Percentiles rank a stretch among this genome's conserved stretches.
Evolutionary conservation across 139 green algal species (phyloP).

Genomic region (Nannochloris sp.): DNA sequence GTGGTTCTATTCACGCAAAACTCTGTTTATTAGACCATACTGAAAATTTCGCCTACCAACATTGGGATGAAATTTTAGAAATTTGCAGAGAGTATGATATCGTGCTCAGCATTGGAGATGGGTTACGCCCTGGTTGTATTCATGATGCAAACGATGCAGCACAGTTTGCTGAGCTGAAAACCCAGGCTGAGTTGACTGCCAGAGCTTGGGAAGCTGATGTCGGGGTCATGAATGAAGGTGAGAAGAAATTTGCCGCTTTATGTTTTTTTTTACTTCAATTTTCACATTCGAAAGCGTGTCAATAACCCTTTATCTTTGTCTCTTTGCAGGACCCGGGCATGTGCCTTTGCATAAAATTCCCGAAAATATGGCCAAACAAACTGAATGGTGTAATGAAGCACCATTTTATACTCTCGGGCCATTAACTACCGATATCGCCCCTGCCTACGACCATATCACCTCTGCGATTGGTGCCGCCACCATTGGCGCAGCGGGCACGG

Average conservation of each 20-base stretch:
- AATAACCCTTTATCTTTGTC: too few species aligned
- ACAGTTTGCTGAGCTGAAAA: slow-evolving; percentile 94
- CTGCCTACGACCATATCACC: slow-evolving; percentile 97
- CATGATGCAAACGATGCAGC: slow-evolving; percentile 91
- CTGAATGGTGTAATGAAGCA: slow-evolving; percentile 84
- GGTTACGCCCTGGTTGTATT: slow-evolving; percentile 83
- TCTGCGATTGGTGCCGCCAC: slow-evolving; percentile 90
- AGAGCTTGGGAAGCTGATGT: slow-evolving; percentile 90
- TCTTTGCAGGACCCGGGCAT: slow-evolving; percentile 80
- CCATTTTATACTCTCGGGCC: slow-evolving; percentile 98
- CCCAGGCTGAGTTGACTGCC: slow-evolving; percentile 88
- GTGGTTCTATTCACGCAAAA: slow-evolving; percentile 94
- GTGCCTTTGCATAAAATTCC: slow-evolving; percentile 96
- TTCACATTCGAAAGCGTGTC: too few species aligned
- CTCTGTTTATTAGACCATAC: slow-evolving; percentile 81
- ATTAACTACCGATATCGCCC: slow-evolving; percentile 91
- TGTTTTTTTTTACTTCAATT: too few species aligned
- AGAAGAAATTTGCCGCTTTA: too few species aligned
- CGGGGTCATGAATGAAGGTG: slow-evolving; percentile 98
- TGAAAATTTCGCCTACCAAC: slow-evolving; percentile 97
- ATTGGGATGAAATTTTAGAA: slow-evolving; percentile 98
- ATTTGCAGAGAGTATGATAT: slow-evolving; percentile 91
- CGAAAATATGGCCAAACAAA: slow-evolving; percentile 86
- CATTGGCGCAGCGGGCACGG: slow-evolving; percentile 84
- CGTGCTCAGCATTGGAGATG: slow-evolving; percentile 84